Evolutionary conservation across 768 basidiomycete genomes (phyloP), one percentile per base, ranked within the genome.

Genomic region (Tylopilus balloui): DNA sequence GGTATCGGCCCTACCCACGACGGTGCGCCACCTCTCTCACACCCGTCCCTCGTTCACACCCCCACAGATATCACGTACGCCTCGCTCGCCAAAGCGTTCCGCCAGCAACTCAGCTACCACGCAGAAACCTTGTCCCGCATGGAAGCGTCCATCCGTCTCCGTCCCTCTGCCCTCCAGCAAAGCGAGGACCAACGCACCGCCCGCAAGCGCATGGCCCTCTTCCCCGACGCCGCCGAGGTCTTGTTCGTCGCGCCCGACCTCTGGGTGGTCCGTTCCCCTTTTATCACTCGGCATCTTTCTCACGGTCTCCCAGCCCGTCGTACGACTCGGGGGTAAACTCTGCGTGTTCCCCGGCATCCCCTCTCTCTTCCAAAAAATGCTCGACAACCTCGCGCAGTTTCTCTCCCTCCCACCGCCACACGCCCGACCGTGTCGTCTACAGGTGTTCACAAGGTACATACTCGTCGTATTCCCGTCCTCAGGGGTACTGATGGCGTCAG

Each of bases 271-370:
- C 57, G 86, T 72, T 1, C 32, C 32, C n/a, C 17, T 8, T 17
- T 17, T 34, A n/a, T 4, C n/a, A 3, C 34, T 9, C 10, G n/a
- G 6, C n/a, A 34, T 17, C n/a, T 11, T n/a, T 49, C 53, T 51
- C 43, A 48, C 43, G 0, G 48, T 2, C 39, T 12, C 27, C 0
- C 57, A 90, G 88, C 93, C 93, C 21, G 89, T 96, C 12, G 83
- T 95, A 1, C 78, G 92, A 15, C 73, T 96, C 3, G 80, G 80
- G 57, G 86, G 88, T 20, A 94, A 89, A 70, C 74, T 96, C 14
- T 95, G 91, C 68, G 74, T 97, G 23, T 85, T 97, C 69, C 94
- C 94, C 0, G 94, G 94, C 25, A 90, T 96, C 38, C 94, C 94
- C 0, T 69, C 74, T 4, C 75, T 95, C 25, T 95, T 94, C 70